Conservation (phyloP, 2,329 filamentous ascomycete genomes). For the Alternaria conjuncta region DNA sequence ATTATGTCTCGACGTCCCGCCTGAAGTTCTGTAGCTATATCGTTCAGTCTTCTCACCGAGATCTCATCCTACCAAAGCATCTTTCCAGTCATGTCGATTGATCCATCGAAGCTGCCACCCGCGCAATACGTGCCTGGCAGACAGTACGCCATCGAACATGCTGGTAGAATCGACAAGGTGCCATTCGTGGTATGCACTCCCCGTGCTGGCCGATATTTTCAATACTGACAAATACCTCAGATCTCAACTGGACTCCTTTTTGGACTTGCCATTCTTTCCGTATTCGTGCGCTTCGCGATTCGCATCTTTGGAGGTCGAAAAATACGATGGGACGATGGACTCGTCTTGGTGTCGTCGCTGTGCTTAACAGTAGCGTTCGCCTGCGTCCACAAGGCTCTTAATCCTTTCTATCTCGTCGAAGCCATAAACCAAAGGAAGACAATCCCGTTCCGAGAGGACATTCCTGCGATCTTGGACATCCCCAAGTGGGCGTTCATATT, state of each 20-base stretch:
- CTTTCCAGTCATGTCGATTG: not conserved
- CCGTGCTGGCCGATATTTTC: not conserved
- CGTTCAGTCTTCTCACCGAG: not conserved
- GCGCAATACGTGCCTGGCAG: slow-evolving; percentile 1
- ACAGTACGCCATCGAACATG: not conserved
- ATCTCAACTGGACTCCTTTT: not conserved
- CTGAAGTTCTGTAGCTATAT: not conserved
- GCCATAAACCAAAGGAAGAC: slow-evolving; percentile 7
- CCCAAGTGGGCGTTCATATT: slow-evolving; percentile 3
- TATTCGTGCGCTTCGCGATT: slow-evolving; percentile 1
- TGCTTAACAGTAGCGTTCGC: not conserved
- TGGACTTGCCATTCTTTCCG: not conserved
- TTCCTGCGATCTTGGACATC: slow-evolving; percentile 2
- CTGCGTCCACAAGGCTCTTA: slow-evolving; percentile 1
- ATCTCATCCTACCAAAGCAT: not conserved
- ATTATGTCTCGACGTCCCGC: not conserved
- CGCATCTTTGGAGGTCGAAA: slow-evolving; percentile 1
- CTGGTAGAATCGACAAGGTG: not conserved
- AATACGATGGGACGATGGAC: slow-evolving; percentile 2
- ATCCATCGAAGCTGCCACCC: not conserved
- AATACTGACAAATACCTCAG: not conserved
- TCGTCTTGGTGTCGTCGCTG: not conserved
- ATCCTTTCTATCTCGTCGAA: slow-evolving; percentile 8
- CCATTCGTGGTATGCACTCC: slow-evolving; percentile 1
- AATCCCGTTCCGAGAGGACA: slow-evolving; percentile 4